phyloP scores from a whole-genome alignment of 495 filamentous ascomycete genomes.

The Neurospora africana region DNA sequence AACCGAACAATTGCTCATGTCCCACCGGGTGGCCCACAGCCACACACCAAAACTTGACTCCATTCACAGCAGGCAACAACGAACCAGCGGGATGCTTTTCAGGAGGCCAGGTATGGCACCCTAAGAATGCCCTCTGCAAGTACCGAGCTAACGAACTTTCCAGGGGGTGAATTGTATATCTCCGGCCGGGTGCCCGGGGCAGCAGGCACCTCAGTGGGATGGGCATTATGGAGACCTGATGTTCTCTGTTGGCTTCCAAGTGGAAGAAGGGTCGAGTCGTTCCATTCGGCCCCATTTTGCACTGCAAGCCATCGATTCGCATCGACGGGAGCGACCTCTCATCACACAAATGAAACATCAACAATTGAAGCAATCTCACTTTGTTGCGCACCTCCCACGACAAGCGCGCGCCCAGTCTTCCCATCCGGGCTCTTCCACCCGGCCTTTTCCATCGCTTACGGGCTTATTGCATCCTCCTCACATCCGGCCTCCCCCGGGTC shows the following conservation, averaged over 20 bases:
- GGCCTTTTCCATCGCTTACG: background rate
- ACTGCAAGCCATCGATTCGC: background rate
- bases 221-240: background rate
- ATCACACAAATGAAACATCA: background rate
- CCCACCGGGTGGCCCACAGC: too few species aligned
- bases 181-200: background rate
- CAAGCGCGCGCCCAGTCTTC: background rate
- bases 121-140: too few species aligned
- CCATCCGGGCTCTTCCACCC: background rate
- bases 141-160: too few species aligned
- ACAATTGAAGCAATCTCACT: background rate
- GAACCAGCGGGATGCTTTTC: too few species aligned
- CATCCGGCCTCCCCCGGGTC: background rate
- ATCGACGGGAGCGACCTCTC: background rate
- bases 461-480: background rate
- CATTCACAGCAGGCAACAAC: too few species aligned
- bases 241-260: background rate
- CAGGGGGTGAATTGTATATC: background rate
- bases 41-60: too few species aligned
- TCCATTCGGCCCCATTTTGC: background rate
- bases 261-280: background rate
- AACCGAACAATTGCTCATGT: too few species aligned
- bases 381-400: background rate
- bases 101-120: too few species aligned
- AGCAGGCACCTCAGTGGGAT: background rate